Evolutionary conservation across 768 basidiomycete species (phyloP).

Genomic region (Hericium rajendrae): DNA sequence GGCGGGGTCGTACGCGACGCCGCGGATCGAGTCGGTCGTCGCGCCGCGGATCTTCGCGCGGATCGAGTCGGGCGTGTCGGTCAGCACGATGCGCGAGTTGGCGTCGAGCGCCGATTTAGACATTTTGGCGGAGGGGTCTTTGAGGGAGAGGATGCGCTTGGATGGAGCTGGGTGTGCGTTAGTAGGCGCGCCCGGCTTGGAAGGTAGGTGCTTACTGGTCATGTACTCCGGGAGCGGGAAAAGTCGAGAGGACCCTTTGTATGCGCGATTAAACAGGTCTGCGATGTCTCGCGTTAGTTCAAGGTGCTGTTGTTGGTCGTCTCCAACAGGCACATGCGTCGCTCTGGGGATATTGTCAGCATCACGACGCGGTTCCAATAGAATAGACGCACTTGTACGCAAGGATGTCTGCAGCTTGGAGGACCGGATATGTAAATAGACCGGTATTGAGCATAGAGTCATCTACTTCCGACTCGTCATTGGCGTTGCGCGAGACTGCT

Average conservation of each 20-base stretch:
- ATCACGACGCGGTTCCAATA: neutral
- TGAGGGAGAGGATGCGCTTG: slow-evolving; percentile 77
- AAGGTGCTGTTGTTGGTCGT: slow-evolving; percentile 92
- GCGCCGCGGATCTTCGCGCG: slow-evolving; percentile 64
- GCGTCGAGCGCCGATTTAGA: slow-evolving; percentile 83
- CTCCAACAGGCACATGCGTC: slow-evolving; percentile 92
- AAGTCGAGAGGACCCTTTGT: slow-evolving; percentile 32
- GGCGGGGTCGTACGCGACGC: slow-evolving; percentile 73
- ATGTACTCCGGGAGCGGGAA: slow-evolving; percentile 70
- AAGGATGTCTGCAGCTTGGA: slow-evolving; percentile 91
- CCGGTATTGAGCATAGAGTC: slow-evolving; percentile 79
- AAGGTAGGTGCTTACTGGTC: slow-evolving; percentile 47
- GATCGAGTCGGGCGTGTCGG: slow-evolving; percentile 58
- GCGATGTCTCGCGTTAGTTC: slow-evolving; percentile 83
- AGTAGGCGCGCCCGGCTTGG: neutral
- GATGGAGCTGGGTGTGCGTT: slow-evolving; percentile 47
- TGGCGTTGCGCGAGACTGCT: slow-evolving; percentile 63
- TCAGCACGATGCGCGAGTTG: slow-evolving; percentile 78
- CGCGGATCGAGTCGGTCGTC: slow-evolving; percentile 72
- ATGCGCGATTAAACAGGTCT: slow-evolving; percentile 70
- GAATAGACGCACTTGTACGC: slow-evolving; percentile 55
- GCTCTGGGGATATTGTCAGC: slow-evolving; percentile 36
- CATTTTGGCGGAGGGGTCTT: slow-evolving; percentile 85
- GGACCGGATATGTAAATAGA: slow-evolving; percentile 83
- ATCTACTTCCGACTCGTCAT: slow-evolving; percentile 66